These are phyloP conservation scores for Raphanus raphanistrum DNA, from an alignment of 345 rosid genomes.

Conservation along the genomic window DNA sequence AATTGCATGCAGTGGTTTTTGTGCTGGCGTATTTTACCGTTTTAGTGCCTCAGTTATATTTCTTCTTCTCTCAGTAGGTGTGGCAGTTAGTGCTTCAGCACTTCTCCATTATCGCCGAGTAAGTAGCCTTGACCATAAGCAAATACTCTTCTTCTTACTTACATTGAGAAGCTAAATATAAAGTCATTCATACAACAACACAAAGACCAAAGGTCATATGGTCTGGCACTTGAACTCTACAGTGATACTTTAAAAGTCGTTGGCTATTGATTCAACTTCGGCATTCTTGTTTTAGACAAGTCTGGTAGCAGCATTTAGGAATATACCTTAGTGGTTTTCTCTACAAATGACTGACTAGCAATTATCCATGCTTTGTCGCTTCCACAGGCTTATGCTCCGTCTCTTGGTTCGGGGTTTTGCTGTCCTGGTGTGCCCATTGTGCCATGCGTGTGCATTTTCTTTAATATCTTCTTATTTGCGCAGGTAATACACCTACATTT, in stretches of 20 bases:
- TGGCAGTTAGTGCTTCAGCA: constrained; percentile 57
- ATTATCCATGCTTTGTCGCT: constrained; percentile 12
- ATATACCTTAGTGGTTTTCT: background rate
- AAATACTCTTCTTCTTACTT: constrained; percentile 16
- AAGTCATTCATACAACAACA: background rate
- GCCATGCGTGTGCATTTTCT: constrained; percentile 80
- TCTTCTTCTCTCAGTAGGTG: constrained; percentile 47
- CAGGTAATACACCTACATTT: constrained; percentile 53
- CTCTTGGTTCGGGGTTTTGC: constrained; percentile 73
- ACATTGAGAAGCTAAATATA: background rate
- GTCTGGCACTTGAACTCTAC: constrained; percentile 17
- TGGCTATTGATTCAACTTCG: background rate
- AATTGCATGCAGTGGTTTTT: constrained; percentile 79
- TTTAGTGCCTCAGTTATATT: constrained; percentile 51
- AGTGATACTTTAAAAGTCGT: constrained; percentile 13
- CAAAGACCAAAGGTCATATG: background rate
- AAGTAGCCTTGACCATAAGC: constrained; percentile 38
- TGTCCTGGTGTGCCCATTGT: constrained; percentile 89
- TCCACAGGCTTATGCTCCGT: constrained; percentile 64
- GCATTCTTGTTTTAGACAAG: background rate
- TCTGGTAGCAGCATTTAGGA: constrained; percentile 5
- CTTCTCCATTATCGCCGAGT: constrained; percentile 73
- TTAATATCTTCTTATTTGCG: constrained; percentile 92
- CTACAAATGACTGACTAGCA: constrained; percentile 12
- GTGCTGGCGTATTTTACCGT: constrained; percentile 69